These are phyloP conservation scores for Ceratobasidium sp. DNA, from an alignment of 1,284 basidiomycete genomes.

Conservation along the genomic window DNA sequence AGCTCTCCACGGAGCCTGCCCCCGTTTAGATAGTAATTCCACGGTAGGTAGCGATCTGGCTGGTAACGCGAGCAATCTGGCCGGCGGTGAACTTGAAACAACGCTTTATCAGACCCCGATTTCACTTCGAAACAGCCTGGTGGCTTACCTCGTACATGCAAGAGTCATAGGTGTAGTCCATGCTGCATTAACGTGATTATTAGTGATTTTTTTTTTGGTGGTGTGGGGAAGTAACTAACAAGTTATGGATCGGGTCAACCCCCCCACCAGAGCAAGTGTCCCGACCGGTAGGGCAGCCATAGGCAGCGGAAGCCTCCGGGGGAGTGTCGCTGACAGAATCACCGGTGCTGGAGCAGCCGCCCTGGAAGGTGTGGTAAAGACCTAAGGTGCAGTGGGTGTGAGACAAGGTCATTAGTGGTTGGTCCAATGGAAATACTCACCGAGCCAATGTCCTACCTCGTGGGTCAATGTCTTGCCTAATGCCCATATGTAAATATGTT, in stretches of 20 bases:
- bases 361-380: conserved; percentile 66
- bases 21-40: conserved; percentile 41
- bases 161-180: conserved; percentile 39
- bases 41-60: conserved; percentile 43
- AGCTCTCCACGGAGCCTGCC: too few relatives aligned
- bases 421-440: too few relatives aligned
- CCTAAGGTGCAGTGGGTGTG: too few relatives aligned
- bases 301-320: conserved; percentile 40
- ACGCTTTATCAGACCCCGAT: not conserved
- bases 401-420: too few relatives aligned
- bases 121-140: too few relatives aligned
- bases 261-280: conserved; percentile 41
- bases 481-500: too few relatives aligned
- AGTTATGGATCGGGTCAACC: conserved; percentile 34
- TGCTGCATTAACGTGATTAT: conserved; percentile 32
- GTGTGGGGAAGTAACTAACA: not conserved
- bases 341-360: conserved; percentile 58
- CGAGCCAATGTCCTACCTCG: conserved; percentile 59
- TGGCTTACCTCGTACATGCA: conserved; percentile 41
- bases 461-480: conserved; percentile 61
- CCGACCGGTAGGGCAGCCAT: conserved; percentile 40
- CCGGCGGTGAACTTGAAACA: conserved; percentile 42
- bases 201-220: not conserved
- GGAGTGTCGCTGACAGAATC: conserved; percentile 60
- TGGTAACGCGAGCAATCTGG: conserved; percentile 41